These are phyloP conservation scores for Aleurites moluccanus DNA, from an alignment of 441 rosid genomes.

Conservation along the genomic window DNA sequence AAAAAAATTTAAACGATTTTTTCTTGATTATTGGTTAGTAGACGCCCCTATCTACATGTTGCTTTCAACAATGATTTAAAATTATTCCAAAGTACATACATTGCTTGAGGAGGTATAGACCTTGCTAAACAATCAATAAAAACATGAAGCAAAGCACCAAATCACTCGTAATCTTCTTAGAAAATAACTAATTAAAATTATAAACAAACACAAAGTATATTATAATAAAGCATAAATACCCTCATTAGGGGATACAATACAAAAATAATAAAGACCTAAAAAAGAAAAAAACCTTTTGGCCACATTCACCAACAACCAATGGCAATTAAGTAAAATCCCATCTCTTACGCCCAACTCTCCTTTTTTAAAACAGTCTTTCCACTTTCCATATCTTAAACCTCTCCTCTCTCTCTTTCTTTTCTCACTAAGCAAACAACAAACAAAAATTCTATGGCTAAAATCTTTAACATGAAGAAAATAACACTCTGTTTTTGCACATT, in stretches of 20 bases:
- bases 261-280: constrained; percentile 33
- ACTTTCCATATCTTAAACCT: constrained; percentile 27
- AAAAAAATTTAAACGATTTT: not conserved
- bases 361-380: constrained; percentile 32
- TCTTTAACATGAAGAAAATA: constrained; percentile 21
- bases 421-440: not conserved
- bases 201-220: not conserved
- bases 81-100: constrained; percentile 17
- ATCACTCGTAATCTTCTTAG: not conserved
- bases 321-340: constrained; percentile 38
- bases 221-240: constrained; percentile 20
- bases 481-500: constrained; percentile 21
- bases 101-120: constrained; percentile 18
- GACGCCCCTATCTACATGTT: constrained; percentile 8
- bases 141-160: constrained; percentile 15
- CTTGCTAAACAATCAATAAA: constrained; percentile 18
- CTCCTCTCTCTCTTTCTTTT: not conserved
- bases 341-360: not conserved
- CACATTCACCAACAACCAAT: constrained; percentile 29
- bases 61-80: constrained; percentile 13
- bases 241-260: constrained; percentile 37
- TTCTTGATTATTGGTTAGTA: not conserved
- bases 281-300: not conserved
- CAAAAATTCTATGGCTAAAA: constrained; percentile 37
- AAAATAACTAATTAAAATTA: not conserved